These are phyloP conservation scores for Grammothele lineata DNA, from an alignment of 768 basidiomycete species.

Conservation along the genomic window DNA sequence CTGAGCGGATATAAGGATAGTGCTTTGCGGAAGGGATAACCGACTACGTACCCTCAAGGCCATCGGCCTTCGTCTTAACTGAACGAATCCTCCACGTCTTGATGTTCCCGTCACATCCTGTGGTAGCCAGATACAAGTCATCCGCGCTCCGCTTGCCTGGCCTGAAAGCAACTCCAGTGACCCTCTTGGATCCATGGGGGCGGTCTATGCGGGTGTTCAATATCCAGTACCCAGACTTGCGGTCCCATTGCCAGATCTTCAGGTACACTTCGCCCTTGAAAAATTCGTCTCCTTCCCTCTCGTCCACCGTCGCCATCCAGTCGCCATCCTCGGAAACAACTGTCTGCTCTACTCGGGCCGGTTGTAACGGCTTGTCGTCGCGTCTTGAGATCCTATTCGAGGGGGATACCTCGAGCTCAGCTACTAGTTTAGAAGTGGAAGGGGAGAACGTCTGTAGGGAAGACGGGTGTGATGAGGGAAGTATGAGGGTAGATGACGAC, in stretches of 20 bases:
- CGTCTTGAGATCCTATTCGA: conserved; percentile 85
- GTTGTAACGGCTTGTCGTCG: conserved; percentile 73
- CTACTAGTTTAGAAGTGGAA: conserved; percentile 59
- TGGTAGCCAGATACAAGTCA: conserved; percentile 57
- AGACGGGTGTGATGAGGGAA: conserved; percentile 93
- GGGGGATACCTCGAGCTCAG: conserved; percentile 90
- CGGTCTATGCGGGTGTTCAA: conserved; percentile 88
- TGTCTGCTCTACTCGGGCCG: conserved; percentile 68
- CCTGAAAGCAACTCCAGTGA: conserved; percentile 70
- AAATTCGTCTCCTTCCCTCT: conserved; percentile 59
- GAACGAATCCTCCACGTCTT: conserved; percentile 76
- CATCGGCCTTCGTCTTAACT: conserved; percentile 40
- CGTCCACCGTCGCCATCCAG: conserved; percentile 93
- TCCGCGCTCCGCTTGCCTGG: conserved; percentile 34
- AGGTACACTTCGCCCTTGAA: conserved; percentile 71
- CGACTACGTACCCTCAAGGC: conserved; percentile 44
- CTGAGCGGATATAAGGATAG: conserved; percentile 29
- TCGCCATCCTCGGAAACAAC: conserved; percentile 63
- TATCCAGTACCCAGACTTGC: conserved; percentile 54
- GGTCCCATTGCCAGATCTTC: conserved; percentile 90
- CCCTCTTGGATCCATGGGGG: conserved; percentile 67
- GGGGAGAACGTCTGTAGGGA: conserved; percentile 92
- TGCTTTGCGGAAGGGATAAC: not conserved
- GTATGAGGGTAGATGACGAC: conserved; percentile 68
- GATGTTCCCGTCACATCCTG: conserved; percentile 68